Evolutionary conservation across 2,329 filamentous ascomycete genomes (phyloP).

Genomic region (Fonsecaea multimorphosa): DNA sequence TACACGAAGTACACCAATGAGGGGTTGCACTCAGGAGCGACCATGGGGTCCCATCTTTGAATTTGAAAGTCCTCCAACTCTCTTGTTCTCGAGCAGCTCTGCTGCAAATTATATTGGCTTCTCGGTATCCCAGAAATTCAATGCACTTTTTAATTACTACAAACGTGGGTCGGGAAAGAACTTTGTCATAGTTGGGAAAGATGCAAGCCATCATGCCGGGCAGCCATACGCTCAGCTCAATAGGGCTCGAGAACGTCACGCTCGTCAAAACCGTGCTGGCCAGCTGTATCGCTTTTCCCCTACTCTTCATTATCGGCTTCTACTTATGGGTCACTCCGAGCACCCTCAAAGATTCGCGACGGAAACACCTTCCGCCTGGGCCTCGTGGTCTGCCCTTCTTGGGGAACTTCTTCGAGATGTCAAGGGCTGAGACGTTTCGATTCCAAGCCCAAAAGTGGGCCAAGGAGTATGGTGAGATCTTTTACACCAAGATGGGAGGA

Average conservation of each 20-base stretch:
- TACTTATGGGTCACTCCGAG: constrained; percentile 34
- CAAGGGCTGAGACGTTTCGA: constrained; percentile 40
- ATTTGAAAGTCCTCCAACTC: constrained; percentile 1
- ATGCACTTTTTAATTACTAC: neutral
- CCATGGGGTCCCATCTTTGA: neutral
- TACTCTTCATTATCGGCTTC: constrained; percentile 26
- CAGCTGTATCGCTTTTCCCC: constrained; percentile 45
- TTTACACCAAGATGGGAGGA: constrained; percentile 44
- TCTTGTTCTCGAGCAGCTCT: neutral
- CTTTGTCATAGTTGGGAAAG: neutral
- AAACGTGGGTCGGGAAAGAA: neutral
- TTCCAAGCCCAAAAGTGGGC: constrained; percentile 44
- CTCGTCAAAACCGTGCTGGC: constrained; percentile 42
- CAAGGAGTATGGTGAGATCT: constrained; percentile 45
- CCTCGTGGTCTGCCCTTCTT: constrained; percentile 33
- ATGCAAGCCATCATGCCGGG: constrained; percentile 1
- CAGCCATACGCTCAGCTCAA: constrained; percentile 3
- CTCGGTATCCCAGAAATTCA: neutral
- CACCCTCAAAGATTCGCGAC: constrained; percentile 38
- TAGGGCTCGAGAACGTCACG: constrained; percentile 28
- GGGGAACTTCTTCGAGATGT: constrained; percentile 33
- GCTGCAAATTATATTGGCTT: neutral
- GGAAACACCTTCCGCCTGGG: constrained; percentile 32
- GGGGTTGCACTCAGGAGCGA: neutral
- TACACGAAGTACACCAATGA: constrained; percentile 1